A percentile compares a stretch with the other conserved stretches of the same genome.
phyloP scores from a whole-genome alignment of 2,329 filamentous ascomycete genomes.

The Graphium sp. region DNA sequence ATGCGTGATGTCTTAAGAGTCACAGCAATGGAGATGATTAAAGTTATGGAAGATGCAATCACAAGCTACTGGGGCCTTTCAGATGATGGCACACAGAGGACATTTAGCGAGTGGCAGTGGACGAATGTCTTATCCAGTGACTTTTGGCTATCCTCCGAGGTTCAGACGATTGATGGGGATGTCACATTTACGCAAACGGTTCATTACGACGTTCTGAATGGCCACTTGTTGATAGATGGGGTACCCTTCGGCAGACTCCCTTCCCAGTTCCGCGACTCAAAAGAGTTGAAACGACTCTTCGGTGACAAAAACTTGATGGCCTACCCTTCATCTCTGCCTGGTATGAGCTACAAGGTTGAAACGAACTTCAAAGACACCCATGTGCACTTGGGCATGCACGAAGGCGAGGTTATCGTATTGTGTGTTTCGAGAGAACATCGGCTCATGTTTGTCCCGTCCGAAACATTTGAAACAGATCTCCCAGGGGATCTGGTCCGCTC shows the following conservation, averaged over 20 bases:
- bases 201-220: constrained; percentile 16
- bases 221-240: constrained; percentile 18
- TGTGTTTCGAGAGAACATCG: no score
- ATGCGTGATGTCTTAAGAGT: constrained; percentile 9
- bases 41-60: background rate
- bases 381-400: constrained; percentile 36
- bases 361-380: constrained; percentile 6
- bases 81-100: background rate
- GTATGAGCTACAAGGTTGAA: constrained; percentile 41
- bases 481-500: no score
- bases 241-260: constrained; percentile 29
- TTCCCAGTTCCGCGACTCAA: constrained; percentile 21
- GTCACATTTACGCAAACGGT: no score
- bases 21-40: background rate
- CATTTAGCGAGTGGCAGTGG: background rate
- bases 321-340: constrained; percentile 29
- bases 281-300: constrained; percentile 34
- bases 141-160: background rate
- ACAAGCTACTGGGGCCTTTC: no score
- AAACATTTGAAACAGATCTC: no score
- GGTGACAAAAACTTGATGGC: constrained; percentile 30
- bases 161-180: no score
- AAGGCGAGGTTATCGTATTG: constrained; percentile 21
- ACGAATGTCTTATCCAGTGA: background rate
- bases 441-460: no score